Evolutionary conservation across 768 basidiomycete genomes (phyloP).

Genomic region (Fomitopsis serialis): DNA sequence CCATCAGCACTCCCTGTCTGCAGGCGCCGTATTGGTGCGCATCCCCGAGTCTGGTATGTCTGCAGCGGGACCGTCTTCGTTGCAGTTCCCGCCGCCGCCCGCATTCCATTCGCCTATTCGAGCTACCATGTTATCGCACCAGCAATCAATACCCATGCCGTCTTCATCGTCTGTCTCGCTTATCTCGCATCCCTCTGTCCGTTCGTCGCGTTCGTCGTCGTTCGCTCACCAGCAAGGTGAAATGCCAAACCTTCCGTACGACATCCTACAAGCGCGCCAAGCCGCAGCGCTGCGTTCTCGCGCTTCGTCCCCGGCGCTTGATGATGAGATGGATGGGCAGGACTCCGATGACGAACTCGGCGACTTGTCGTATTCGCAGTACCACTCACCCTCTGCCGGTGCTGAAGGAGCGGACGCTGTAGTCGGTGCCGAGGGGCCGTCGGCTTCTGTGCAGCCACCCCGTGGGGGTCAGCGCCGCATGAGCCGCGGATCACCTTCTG

Average conservation of each 20-base stretch:
- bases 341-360: slow-evolving; percentile 22
- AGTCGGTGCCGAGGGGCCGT: slow-evolving; percentile 20
- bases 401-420: slow-evolving; percentile 7
- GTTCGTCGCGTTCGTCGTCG: slow-evolving; percentile 27
- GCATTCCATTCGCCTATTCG: slow-evolving; percentile 14
- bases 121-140: slow-evolving; percentile 22
- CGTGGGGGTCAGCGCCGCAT: slow-evolving; percentile 19
- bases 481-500: slow-evolving; percentile 22
- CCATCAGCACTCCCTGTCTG: slow-evolving; percentile 17
- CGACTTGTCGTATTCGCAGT: slow-evolving; percentile 9
- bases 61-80: slow-evolving; percentile 12
- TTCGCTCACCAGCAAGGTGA: slow-evolving; percentile 20
- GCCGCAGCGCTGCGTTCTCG: slow-evolving; percentile 21
- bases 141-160: slow-evolving; percentile 9
- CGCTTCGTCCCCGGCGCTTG: slow-evolving; percentile 27
- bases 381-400: slow-evolving; percentile 8
- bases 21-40: slow-evolving; percentile 10
- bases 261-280: slow-evolving; percentile 21
- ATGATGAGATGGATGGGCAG: slow-evolving; percentile 26
- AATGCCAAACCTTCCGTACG: slow-evolving; percentile 7
- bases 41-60: slow-evolving; percentile 9
- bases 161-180: slow-evolving; percentile 13
- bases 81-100: slow-evolving; percentile 9
- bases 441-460: slow-evolving; percentile 21
- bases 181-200: slow-evolving; percentile 12